Conservation (phyloP, 192 early-diverging fungal genomes). For the Linnemannia schmuckeri region DNA sequence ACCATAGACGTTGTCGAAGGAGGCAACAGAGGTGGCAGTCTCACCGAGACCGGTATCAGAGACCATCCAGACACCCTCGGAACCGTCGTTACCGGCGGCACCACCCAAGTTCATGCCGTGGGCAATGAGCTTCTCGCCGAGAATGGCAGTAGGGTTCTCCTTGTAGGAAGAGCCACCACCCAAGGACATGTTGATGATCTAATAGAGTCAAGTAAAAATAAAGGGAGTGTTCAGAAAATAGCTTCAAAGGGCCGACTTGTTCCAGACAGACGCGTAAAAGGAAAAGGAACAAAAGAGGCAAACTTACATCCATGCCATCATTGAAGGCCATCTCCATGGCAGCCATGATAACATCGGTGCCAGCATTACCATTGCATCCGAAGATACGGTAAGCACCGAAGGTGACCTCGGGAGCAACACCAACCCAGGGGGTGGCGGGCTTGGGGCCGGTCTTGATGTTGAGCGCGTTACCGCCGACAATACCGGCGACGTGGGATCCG, state of each 20-base stretch:
- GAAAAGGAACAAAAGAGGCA: slow-evolving; percentile 33
- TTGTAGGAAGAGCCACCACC: slow-evolving; percentile 69
- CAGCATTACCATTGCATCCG: slow-evolving; percentile 63
- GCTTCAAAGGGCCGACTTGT: too few species aligned
- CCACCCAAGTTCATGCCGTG: slow-evolving; percentile 70
- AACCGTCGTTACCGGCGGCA: slow-evolving; percentile 82
- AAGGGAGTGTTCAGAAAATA: background rate
- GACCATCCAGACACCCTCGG: slow-evolving; percentile 42
- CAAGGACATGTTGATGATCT: slow-evolving; percentile 74
- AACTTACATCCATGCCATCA: slow-evolving; percentile 68
- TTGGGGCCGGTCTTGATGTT: slow-evolving; percentile 17
- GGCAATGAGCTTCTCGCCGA: slow-evolving; percentile 58
- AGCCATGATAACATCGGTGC: slow-evolving; percentile 69
- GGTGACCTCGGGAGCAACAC: slow-evolving; percentile 85
- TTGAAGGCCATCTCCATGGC: slow-evolving; percentile 67
- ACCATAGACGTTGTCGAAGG: slow-evolving; percentile 61
- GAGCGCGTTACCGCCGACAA: slow-evolving; percentile 58
- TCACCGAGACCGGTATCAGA: slow-evolving; percentile 30
- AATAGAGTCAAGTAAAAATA: background rate
- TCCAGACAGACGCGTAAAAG: too few species aligned
- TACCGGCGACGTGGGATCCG: slow-evolving; percentile 66
- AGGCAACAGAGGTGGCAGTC: slow-evolving; percentile 69
- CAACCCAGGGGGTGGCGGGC: slow-evolving; percentile 33
- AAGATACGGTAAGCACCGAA: slow-evolving; percentile 78
- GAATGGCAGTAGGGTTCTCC: slow-evolving; percentile 59